Conservation (phyloP, 768 basidiomycete species). For the Coprinellus micaceus region DNA sequence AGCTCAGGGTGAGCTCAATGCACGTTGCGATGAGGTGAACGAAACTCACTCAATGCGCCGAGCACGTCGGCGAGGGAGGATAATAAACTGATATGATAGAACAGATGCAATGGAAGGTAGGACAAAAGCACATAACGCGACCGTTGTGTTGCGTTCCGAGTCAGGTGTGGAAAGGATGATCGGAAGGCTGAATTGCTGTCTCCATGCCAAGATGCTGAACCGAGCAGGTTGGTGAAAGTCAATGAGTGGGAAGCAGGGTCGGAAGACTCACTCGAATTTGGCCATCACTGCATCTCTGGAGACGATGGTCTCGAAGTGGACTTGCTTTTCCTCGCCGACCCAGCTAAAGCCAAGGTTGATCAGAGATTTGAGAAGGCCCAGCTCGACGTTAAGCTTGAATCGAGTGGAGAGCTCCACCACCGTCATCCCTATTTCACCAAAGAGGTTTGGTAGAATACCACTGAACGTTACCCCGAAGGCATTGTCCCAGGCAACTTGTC, state of each 20-base stretch:
- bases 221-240: conserved; percentile 15
- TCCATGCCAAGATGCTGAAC: conserved; percentile 49
- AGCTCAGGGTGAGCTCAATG: not conserved
- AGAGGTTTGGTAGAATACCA: conserved; percentile 43
- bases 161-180: conserved; percentile 44
- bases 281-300: conserved; percentile 46
- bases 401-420: conserved; percentile 55
- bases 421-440: conserved; percentile 48
- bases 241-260: conserved; percentile 4
- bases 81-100: conserved; percentile 53
- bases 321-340: conserved; percentile 40
- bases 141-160: conserved; percentile 35
- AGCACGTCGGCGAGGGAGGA: conserved; percentile 52
- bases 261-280: conserved; percentile 50
- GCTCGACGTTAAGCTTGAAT: conserved; percentile 47
- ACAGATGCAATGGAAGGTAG: conserved; percentile 52
- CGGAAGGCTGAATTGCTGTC: conserved; percentile 56
- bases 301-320: conserved; percentile 43
- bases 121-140: conserved; percentile 50
- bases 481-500: conserved; percentile 42
- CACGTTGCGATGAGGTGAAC: not conserved
- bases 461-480: conserved; percentile 47
- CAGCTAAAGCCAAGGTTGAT: conserved; percentile 38
- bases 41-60: conserved; percentile 49
- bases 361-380: conserved; percentile 42